Base-by-base conservation (phyloP, 2,329 filamentous ascomycete genomes). In the Sclerotinia glacialis region DNA sequence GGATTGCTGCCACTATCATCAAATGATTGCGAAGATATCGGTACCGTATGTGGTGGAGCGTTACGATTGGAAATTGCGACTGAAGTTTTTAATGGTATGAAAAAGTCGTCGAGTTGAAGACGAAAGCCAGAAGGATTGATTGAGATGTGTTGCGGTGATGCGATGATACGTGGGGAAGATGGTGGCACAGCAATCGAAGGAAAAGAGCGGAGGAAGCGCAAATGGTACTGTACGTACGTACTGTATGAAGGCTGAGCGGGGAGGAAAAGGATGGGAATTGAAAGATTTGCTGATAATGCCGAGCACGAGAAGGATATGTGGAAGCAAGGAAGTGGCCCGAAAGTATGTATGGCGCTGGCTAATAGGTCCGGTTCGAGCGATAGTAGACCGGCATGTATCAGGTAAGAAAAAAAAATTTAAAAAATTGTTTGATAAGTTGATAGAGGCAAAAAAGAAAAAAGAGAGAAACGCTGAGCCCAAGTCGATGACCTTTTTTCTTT, bases 221-320 rank as follows among this genome's bases (percentile, higher is more conserved):
- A 46, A 44, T 58, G 53, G 28, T 18, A 5, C 2, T 40, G 31
- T n/a, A 18, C 37, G 16, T 26, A 34, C 37, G 31, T 34, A 40
- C 42, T 26, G 49, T 54, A 53, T n/a, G 23, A 52, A 59, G 63
- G 54, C 44, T 60, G 63, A 53, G 37, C 26, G 64, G 55, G 55
- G 64, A 52, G 55, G 37, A 23, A 52, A 53, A n/a, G 31, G 54
- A 59, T 50, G 34, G 58, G 42, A 65, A 59, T 59, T 42, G 63
- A 52, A 59, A 44, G 49, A 46, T n/a, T n/a, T 23, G 34, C 55
- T 34, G 46, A 65, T 60, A 46, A 46, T 65, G 64, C 54, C 54
- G 64, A 65, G 64, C 64, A 60, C 54, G 64, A 66, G 55, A 66
- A 65, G 63, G 63, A 47, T 50, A n/a, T 61, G 37, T 61, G 64